Percentiles rank a stretch among this genome's conserved stretches.
These are phyloP conservation scores for Penstemon davidsonii DNA, from an alignment of 257 asterid genomes.

Conservation along the genomic window DNA sequence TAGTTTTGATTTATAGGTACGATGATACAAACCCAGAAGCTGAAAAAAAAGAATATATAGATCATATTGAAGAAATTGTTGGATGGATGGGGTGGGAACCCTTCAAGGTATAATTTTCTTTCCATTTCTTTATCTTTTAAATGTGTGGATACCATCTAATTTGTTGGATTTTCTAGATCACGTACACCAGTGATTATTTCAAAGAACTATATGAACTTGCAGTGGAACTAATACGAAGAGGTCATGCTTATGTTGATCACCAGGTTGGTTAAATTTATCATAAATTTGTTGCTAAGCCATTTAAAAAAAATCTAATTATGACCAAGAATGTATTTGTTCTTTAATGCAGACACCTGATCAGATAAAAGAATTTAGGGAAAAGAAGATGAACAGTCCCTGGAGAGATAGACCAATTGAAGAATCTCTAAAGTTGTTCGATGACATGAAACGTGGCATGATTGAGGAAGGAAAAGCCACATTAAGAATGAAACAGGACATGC, in stretches of 20 bases:
- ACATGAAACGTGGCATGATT: constrained; percentile 77
- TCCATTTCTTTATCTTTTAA: constrained; percentile 3
- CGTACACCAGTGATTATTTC: constrained; percentile 91
- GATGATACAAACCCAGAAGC: constrained; percentile 99
- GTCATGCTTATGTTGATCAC: constrained; percentile 95
- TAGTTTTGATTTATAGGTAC: constrained; percentile 44
- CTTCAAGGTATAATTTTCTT: constrained; percentile 57
- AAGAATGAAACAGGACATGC: constrained; percentile 98
- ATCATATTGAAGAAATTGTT: constrained; percentile 89
- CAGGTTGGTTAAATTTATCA: constrained; percentile 51
- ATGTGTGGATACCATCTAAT: constrained; percentile 24
- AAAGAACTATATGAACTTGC: constrained; percentile 89
- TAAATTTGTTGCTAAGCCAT: not conserved
- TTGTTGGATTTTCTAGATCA: constrained; percentile 50
- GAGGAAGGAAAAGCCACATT: constrained; percentile 94
- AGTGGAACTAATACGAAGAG: constrained; percentile 78
- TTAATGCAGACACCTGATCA: constrained; percentile 77
- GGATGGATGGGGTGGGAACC: constrained; percentile 99
- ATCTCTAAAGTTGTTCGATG: constrained; percentile 76
- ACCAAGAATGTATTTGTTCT: constrained; percentile 17
- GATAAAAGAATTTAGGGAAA: constrained; percentile 86
- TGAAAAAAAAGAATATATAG: constrained; percentile 89
- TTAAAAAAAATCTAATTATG: constrained; percentile 8
- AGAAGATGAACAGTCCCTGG: constrained; percentile 95
- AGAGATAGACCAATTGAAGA: constrained; percentile 86